These are phyloP conservation scores for Trametes maxima DNA, from an alignment of 768 basidiomycete genomes.

Conservation along the genomic window DNA sequence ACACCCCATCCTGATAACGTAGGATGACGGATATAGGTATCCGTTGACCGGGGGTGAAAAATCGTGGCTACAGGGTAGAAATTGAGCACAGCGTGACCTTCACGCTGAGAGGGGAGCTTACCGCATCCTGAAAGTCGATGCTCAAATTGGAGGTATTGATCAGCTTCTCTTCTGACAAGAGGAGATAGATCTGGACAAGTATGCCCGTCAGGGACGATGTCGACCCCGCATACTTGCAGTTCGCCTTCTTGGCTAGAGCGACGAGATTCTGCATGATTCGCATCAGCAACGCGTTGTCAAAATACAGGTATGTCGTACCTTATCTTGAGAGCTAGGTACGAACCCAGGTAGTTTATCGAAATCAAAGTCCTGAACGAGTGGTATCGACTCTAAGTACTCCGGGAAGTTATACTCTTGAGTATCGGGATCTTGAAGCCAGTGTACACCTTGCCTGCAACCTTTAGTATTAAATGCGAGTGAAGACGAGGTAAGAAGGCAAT, in stretches of 20 bases:
- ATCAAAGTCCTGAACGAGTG: constrained; percentile 79
- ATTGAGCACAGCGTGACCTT: neutral
- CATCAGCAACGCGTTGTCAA: neutral
- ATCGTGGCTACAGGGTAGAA: constrained; percentile 5
- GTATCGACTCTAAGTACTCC: constrained; percentile 69
- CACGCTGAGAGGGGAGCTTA: constrained; percentile 35
- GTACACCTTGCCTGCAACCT: constrained; percentile 72
- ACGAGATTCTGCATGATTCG: neutral
- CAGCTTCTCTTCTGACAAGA: constrained; percentile 71
- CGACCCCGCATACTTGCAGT: constrained; percentile 73
- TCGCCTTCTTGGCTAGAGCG: neutral
- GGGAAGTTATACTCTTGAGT: constrained; percentile 87
- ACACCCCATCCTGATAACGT: constrained; percentile 64
- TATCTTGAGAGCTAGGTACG: constrained; percentile 75
- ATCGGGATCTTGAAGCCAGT: constrained; percentile 86
- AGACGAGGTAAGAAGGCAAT: constrained; percentile 29
- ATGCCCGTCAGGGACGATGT: constrained; percentile 89
- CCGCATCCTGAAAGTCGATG: constrained; percentile 58
- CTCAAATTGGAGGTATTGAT: constrained; percentile 68
- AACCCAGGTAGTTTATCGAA: constrained; percentile 79
- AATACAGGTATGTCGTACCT: constrained; percentile 39
- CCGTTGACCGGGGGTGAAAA: constrained; percentile 77
- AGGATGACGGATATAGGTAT: constrained; percentile 75
- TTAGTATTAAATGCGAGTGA: neutral
- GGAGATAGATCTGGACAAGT: constrained; percentile 85